A percentile compares a stretch with the other conserved stretches of the same genome.
phyloP scores from a whole-genome alignment of 192 early-diverging fungal species.

The Thoreauomyces humboldtii region DNA sequence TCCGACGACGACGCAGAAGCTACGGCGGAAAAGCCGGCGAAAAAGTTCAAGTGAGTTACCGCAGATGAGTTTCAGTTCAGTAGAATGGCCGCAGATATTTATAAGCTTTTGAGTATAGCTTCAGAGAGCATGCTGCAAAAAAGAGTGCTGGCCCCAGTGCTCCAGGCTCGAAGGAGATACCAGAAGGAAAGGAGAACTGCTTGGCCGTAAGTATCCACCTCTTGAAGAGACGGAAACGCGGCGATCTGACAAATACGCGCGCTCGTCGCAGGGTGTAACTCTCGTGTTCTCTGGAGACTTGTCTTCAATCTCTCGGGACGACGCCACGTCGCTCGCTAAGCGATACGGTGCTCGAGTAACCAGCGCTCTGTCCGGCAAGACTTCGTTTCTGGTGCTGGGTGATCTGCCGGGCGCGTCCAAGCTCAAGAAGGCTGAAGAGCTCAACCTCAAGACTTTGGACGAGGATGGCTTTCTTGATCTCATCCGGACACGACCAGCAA shows the following conservation, averaged over 20 bases:
- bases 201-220: slow-evolving; percentile 42
- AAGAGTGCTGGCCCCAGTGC: slow-evolving; percentile 45
- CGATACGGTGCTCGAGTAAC: slow-evolving; percentile 85
- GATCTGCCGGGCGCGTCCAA: slow-evolving; percentile 85
- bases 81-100: not conserved
- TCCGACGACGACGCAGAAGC: slow-evolving; percentile 4
- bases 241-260: too few species aligned
- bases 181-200: slow-evolving; percentile 72
- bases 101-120: not conserved
- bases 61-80: not conserved
- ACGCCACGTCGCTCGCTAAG: slow-evolving; percentile 80
- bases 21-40: not conserved
- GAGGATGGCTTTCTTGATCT: slow-evolving; percentile 85
- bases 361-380: slow-evolving; percentile 71
- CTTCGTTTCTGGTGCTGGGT: slow-evolving; percentile 83
- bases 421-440: slow-evolving; percentile 68
- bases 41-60: slow-evolving; percentile 21
- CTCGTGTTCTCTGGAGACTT: slow-evolving; percentile 97
- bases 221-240: too few species aligned
- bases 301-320: slow-evolving; percentile 68
- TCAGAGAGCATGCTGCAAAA: not conserved
- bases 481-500: slow-evolving; percentile 49
- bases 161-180: slow-evolving; percentile 67
- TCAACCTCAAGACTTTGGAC: slow-evolving; percentile 68
- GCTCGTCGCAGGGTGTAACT: slow-evolving; percentile 59